Evolutionary conservation across 2,329 filamentous ascomycete genomes (phyloP).

Genomic region (Fusarium veterinarium): DNA sequence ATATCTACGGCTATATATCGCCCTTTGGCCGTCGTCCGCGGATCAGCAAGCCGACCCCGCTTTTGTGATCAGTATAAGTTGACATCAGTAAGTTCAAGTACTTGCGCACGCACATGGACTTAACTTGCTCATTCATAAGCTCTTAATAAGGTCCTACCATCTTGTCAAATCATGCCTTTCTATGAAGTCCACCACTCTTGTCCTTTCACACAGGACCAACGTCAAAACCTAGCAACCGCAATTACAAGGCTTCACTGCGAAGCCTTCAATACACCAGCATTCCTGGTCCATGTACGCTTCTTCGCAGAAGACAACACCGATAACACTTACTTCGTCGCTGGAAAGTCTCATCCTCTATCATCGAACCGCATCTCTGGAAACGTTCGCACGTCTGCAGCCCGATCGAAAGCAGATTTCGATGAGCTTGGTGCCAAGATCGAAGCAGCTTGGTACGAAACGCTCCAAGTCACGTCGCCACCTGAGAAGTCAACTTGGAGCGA

Average conservation of each 20-base stretch:
- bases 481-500: not conserved
- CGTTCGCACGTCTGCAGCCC: slow-evolving; percentile 23
- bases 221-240: slow-evolving; percentile 10
- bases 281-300: slow-evolving; percentile 37
- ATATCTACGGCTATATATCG: not conserved
- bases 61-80: not conserved
- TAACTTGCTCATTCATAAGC: too few species aligned
- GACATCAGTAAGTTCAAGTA: not conserved
- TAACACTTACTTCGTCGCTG: slow-evolving; percentile 26
- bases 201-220: slow-evolving; percentile 7
- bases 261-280: slow-evolving; percentile 25
- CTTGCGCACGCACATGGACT: too few species aligned
- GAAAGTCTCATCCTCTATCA: not conserved
- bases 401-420: slow-evolving; percentile 27
- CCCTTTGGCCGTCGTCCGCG: not conserved
- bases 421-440: slow-evolving; percentile 23
- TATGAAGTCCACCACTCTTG: slow-evolving; percentile 37
- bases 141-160: too few species aligned
- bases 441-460: slow-evolving; percentile 10
- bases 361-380: slow-evolving; percentile 31
- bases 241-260: slow-evolving; percentile 31
- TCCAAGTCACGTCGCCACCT: not conserved
- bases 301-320: not conserved
- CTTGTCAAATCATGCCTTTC: slow-evolving; percentile 20
- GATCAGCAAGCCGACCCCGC: not conserved